Evolutionary conservation across 2,329 filamentous ascomycete species (phyloP).

Genomic region (Fusarium verticillioides): DNA sequence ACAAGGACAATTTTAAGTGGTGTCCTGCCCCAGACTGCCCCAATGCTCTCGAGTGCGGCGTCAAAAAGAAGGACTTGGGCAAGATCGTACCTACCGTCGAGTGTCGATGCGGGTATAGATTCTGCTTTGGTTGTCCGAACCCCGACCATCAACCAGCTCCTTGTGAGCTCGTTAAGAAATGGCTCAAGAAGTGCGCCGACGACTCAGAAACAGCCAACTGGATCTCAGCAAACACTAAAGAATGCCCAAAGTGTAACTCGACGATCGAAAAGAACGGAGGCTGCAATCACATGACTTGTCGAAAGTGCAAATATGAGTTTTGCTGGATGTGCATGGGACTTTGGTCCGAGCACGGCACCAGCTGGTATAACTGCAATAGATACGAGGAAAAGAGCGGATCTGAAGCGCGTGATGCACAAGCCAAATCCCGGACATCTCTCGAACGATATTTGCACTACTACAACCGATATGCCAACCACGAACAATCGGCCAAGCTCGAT

Average conservation of each 20-base stretch:
- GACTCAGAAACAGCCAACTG: constrained; percentile 99
- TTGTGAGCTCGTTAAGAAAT: constrained; percentile 89
- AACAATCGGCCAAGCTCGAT: constrained; percentile 95
- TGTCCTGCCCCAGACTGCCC: constrained; percentile 97
- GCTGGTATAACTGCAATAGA: constrained; percentile 99
- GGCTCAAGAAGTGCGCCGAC: constrained; percentile 98
- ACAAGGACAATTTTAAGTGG: constrained; percentile 96
- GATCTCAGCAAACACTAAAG: constrained; percentile 99
- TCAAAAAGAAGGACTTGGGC: constrained; percentile 88
- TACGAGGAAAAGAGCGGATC: constrained; percentile 95
- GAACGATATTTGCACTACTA: constrained; percentile 99
- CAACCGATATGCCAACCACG: constrained; percentile 98
- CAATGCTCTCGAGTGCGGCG: constrained; percentile 87
- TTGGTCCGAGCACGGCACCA: constrained; percentile 98
- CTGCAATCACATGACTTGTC: constrained; percentile 97
- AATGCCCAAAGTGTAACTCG: constrained; percentile 94
- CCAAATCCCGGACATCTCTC: constrained; percentile 87
- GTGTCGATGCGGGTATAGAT: constrained; percentile 85
- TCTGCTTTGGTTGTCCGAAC: constrained; percentile 94
- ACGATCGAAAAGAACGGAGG: constrained; percentile 99
- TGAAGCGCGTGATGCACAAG: constrained; percentile 91
- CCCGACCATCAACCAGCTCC: constrained; percentile 94
- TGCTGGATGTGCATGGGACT: constrained; percentile 99
- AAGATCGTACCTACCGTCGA: constrained; percentile 89
- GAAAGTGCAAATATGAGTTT: constrained; percentile 96